These are phyloP conservation scores for Pseudonitzschia pungens DNA, from an alignment of 108 stramenopile species.

Conservation along the genomic window DNA sequence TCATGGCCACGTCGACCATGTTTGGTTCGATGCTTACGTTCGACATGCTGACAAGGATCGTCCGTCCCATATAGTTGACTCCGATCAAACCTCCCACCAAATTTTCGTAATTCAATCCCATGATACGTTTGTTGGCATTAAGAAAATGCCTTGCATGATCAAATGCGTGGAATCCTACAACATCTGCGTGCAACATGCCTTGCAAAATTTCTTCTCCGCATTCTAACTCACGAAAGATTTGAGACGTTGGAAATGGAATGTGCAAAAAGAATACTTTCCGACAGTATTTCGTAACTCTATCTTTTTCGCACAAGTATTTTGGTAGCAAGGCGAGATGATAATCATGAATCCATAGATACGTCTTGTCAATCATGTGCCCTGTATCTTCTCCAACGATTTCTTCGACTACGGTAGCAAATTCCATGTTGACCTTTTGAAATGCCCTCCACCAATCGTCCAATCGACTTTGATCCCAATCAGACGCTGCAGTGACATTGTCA, in stretches of 20 bases:
- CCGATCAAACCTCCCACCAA: conserved; percentile 94
- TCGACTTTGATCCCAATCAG: conserved; percentile 87
- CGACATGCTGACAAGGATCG: conserved; percentile 94
- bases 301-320: conserved; percentile 56
- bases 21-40: conserved; percentile 97
- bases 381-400: conserved; percentile 42
- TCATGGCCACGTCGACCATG: conserved; percentile 68
- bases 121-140: conserved; percentile 96
- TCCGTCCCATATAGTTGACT: conserved; percentile 85
- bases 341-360: conserved; percentile 95
- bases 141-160: conserved; percentile 99
- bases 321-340: conserved; percentile 97
- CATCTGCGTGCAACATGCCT: conserved; percentile 97
- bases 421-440: conserved; percentile 83
- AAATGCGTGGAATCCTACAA: conserved; percentile 99
- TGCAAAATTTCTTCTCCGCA: conserved; percentile 90
- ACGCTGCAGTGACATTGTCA: conserved; percentile 24
- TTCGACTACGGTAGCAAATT: conserved; percentile 74
- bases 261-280: conserved; percentile 98
- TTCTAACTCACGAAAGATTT: conserved; percentile 96
- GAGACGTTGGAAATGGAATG: conserved; percentile 98
- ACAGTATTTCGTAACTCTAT: conserved; percentile 33
- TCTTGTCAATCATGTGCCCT: conserved; percentile 60
- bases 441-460: conserved; percentile 87
- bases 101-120: conserved; percentile 93